These are phyloP conservation scores for Cryoendolithus antarcticus DNA, from an alignment of 2,329 filamentous ascomycete species.

Conservation along the genomic window DNA sequence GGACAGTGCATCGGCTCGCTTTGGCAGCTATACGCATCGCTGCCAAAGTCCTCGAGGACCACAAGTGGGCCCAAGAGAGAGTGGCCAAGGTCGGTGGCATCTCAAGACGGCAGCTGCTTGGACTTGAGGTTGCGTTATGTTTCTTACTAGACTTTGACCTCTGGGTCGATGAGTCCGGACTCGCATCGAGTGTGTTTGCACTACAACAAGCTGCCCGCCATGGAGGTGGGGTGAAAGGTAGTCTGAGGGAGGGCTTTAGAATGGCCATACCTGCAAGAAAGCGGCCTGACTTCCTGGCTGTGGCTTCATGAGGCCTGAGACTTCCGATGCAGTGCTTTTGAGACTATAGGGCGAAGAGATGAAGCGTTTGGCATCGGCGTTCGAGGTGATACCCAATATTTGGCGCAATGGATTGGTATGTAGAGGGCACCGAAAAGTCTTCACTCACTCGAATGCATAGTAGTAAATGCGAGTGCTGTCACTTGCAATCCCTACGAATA, in stretches of 20 bases:
- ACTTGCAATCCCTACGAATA: too few species aligned
- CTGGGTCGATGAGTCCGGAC: constrained; percentile 18
- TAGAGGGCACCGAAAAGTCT: too few species aligned
- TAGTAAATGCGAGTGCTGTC: too few species aligned
- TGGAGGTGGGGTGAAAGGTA: not conserved
- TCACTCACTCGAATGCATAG: too few species aligned
- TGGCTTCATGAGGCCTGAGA: too few species aligned
- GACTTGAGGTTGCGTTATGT: constrained; percentile 65
- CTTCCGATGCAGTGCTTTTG: too few species aligned
- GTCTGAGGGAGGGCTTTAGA: not conserved
- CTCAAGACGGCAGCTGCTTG: constrained; percentile 64
- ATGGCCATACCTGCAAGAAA: too few species aligned
- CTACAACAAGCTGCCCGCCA: constrained; percentile 20
- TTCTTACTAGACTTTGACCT: constrained; percentile 68
- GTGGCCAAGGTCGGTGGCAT: constrained; percentile 84
- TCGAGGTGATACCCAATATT: too few species aligned
- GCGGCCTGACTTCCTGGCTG: too few species aligned
- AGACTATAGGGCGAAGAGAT: too few species aligned
- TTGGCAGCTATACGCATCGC: constrained; percentile 76
- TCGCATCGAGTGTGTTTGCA: constrained; percentile 22
- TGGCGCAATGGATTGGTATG: too few species aligned
- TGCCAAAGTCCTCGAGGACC: constrained; percentile 90
- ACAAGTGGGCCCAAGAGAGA: constrained; percentile 72
- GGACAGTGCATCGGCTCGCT: constrained; percentile 77
- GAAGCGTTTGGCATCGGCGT: too few species aligned